Evolutionary conservation across 2,329 filamentous ascomycete species (phyloP).

Genomic region (Cercospora zeae-maydis): DNA sequence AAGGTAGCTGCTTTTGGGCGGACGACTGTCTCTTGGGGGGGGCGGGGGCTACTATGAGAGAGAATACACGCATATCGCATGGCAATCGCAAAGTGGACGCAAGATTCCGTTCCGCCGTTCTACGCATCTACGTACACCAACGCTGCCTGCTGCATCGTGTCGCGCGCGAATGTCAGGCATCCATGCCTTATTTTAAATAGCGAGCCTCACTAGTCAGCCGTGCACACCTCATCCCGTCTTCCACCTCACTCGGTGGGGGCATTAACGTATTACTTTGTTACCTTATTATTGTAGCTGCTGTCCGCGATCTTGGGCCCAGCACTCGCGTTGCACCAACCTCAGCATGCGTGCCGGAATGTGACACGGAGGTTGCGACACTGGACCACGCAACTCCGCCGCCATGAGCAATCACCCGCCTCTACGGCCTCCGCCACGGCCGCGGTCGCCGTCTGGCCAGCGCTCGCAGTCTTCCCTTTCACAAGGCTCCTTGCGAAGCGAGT

Average conservation of each 20-base stretch:
- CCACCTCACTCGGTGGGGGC: not conserved
- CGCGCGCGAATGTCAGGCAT: not conserved
- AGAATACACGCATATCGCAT: not conserved
- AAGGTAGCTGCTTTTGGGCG: not conserved
- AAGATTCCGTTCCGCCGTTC: not conserved
- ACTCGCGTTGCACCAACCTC: not conserved
- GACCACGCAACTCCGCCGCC: conserved; percentile 9
- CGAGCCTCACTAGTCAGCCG: not conserved
- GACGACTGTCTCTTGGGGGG: not conserved
- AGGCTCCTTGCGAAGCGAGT: conserved; percentile 33
- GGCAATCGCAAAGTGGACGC: not conserved
- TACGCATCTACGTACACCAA: not conserved
- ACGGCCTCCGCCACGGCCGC: conserved; percentile 33
- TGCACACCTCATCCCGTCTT: not conserved
- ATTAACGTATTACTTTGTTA: not conserved
- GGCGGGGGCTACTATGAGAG: not conserved
- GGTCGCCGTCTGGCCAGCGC: conserved; percentile 31
- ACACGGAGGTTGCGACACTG: conserved; percentile 4
- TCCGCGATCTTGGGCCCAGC: not conserved
- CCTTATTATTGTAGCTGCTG: not conserved
- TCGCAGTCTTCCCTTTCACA: conserved; percentile 36
- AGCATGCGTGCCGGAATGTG: not conserved
- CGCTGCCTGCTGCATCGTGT: not conserved
- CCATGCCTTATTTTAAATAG: not conserved
- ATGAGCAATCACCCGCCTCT: conserved; percentile 32